A percentile compares a stretch with the other conserved stretches of the same genome.
Evolutionary conservation across 371 early-diverging fungal genomes (phyloP).

Genomic region (Agmasoma carcini): DNA sequence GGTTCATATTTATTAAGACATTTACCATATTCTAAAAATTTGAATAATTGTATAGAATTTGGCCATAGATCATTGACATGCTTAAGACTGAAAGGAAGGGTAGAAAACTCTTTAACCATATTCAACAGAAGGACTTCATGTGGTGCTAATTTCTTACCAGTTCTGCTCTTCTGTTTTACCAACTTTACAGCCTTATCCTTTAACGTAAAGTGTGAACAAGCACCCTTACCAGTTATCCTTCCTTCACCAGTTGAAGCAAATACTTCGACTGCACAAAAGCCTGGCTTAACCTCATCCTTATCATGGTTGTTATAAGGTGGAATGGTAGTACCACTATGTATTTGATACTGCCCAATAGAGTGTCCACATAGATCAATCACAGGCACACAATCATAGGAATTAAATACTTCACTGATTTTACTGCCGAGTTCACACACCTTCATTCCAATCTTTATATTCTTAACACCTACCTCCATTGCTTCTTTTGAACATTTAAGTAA

Average conservation of each 20-base stretch:
- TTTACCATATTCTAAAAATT: conserved; percentile 67
- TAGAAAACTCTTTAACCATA: conserved; percentile 78
- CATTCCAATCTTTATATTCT: conserved; percentile 85
- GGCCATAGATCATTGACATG: conserved; percentile 73
- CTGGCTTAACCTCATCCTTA: conserved; percentile 79
- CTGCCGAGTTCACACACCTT: conserved; percentile 86
- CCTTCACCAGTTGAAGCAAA: conserved; percentile 95
- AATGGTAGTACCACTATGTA: conserved; percentile 87
- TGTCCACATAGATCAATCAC: conserved; percentile 94
- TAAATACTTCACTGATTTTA: conserved; percentile 87
- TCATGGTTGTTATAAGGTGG: conserved; percentile 79
- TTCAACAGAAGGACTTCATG: conserved; percentile 68
- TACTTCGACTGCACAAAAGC: conserved; percentile 91
- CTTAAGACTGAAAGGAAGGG: conserved; percentile 87
- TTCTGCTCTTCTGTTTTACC: not conserved
- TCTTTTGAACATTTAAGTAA: conserved; percentile 78
- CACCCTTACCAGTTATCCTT: conserved; percentile 71
- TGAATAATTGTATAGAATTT: conserved; percentile 59
- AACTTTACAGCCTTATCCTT: conserved; percentile 28
- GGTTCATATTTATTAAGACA: conserved; percentile 81
- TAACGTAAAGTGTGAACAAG: conserved; percentile 80
- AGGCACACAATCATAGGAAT: conserved; percentile 85
- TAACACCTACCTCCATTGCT: conserved; percentile 86
- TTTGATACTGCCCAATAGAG: conserved; percentile 76
- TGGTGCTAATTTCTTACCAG: conserved; percentile 54